phyloP scores from a whole-genome alignment of 1,284 basidiomycete genomes.

The Vanrija pseudolonga region DNA sequence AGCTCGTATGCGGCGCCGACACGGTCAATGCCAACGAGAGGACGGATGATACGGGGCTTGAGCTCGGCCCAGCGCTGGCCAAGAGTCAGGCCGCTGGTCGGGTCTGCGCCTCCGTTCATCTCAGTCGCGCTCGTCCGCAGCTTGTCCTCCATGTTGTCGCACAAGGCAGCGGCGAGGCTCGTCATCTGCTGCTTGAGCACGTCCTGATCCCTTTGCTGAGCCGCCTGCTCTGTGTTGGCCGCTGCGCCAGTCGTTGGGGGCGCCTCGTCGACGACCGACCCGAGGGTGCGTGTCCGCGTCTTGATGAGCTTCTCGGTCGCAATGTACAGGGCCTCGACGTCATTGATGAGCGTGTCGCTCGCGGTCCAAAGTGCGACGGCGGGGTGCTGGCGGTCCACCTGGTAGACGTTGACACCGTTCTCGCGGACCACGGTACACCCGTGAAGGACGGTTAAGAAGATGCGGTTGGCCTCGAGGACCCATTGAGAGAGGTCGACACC shows the following conservation, averaged over 20 bases:
- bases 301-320: slow-evolving; percentile 57
- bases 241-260: slow-evolving; percentile 11
- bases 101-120: slow-evolving; percentile 37
- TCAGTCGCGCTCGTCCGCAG: slow-evolving; percentile 62
- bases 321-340: slow-evolving; percentile 69
- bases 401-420: slow-evolving; percentile 69
- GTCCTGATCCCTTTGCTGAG: slow-evolving; percentile 31
- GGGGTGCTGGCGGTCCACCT: slow-evolving; percentile 59
- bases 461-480: slow-evolving; percentile 68
- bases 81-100: slow-evolving; percentile 31
- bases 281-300: slow-evolving; percentile 52
- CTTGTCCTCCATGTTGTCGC: slow-evolving; percentile 69
- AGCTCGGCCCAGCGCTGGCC: slow-evolving; percentile 37
- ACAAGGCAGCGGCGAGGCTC: slow-evolving; percentile 64
- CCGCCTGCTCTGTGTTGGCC: slow-evolving; percentile 1
- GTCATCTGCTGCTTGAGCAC: slow-evolving; percentile 62
- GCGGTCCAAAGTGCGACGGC: slow-evolving; percentile 78
- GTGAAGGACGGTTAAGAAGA: slow-evolving; percentile 66
- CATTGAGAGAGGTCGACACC: slow-evolving; percentile 49
- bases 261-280: slow-evolving; percentile 50
- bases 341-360: slow-evolving; percentile 63
- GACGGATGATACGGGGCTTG: slow-evolving; percentile 42
- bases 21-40: slow-evolving; percentile 61
- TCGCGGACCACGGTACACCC: slow-evolving; percentile 71
- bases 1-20: slow-evolving; percentile 69